A percentile compares a stretch with the other conserved stretches of the same genome.
Evolutionary conservation across 139 green algal genomes (phyloP).

Genomic region (Raphidocelis subcapitata): DNA sequence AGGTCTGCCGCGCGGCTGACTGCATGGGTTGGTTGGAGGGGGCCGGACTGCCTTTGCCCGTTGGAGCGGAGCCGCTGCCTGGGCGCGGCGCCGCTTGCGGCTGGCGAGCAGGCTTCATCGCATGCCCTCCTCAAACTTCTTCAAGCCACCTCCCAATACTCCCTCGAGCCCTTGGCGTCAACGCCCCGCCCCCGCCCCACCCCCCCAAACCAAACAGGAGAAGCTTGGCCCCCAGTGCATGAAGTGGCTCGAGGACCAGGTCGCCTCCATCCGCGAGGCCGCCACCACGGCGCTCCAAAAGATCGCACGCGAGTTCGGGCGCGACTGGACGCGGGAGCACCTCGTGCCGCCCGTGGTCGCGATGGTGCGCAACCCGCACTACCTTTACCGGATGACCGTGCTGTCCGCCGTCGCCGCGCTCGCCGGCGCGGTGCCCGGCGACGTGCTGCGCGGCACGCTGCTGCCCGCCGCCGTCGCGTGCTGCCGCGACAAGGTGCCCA

Average conservation of each 20-base stretch:
- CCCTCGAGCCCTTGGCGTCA: not conserved
- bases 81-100: no score
- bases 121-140: no score
- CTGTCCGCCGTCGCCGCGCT: conserved; percentile 81
- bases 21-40: not conserved
- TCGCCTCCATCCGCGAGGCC: conserved; percentile 88
- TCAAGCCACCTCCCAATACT: no score
- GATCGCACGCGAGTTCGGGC: conserved; percentile 90
- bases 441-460: conserved; percentile 82
- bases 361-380: conserved; percentile 69
- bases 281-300: conserved; percentile 85
- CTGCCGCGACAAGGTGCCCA: conserved; percentile 81
- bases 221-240: conserved; percentile 96
- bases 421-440: conserved; percentile 73
- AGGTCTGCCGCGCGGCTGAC: conserved; percentile 15
- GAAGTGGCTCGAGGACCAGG: conserved; percentile 91
- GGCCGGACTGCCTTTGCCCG: no score
- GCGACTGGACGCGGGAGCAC: conserved; percentile 89
- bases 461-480: conserved; percentile 84
- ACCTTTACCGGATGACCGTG: conserved; percentile 96
- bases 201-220: conserved; percentile 40
- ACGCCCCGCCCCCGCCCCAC: not conserved
- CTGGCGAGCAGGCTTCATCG: no score
- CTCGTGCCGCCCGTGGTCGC: conserved; percentile 80
- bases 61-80: no score